Conservation (phyloP, 2,329 filamentous ascomycete species). For the Colletotrichum sp. region DNA sequence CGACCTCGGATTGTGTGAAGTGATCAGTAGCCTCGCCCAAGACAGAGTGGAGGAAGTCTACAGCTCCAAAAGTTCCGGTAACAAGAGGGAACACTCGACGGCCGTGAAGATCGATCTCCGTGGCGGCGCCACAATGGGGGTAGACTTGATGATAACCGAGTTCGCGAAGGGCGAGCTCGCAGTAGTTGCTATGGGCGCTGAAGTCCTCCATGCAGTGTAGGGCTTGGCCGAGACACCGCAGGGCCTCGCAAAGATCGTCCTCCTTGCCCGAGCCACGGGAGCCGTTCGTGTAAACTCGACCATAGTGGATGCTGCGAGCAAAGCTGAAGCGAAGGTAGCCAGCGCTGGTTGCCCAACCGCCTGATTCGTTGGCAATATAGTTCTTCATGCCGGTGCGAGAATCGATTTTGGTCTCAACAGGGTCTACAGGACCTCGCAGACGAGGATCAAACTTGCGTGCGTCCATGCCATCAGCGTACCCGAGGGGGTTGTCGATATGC, state of each 20-base stretch:
- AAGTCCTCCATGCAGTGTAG: conserved; percentile 82
- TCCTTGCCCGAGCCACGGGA: conserved; percentile 68
- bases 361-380: conserved; percentile 92
- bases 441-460: conserved; percentile 82
- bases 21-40: conserved; percentile 78
- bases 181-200: conserved; percentile 84
- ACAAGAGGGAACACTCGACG: conserved; percentile 76
- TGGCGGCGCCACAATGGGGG: conserved; percentile 71
- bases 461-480: conserved; percentile 86
- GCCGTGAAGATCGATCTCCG: conserved; percentile 70
- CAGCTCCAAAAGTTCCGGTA: conserved; percentile 78
- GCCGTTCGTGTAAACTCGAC: conserved; percentile 75
- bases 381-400: conserved; percentile 94
- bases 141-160: conserved; percentile 74
- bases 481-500: conserved; percentile 79
- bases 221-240: conserved; percentile 77
- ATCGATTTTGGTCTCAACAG: conserved; percentile 76
- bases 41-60: conserved; percentile 85
- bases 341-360: conserved; percentile 87
- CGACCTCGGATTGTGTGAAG: conserved; percentile 84
- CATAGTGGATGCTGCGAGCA: conserved; percentile 76
- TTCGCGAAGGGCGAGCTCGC: conserved; percentile 77
- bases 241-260: conserved; percentile 79
- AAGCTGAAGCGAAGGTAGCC: conserved; percentile 84
- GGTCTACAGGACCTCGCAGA: conserved; percentile 79